Evolutionary conservation across 805 yeast genomes (phyloP), one percentile per base, ranked within the genome.

Genomic region (Kuraishia piskuri): DNA sequence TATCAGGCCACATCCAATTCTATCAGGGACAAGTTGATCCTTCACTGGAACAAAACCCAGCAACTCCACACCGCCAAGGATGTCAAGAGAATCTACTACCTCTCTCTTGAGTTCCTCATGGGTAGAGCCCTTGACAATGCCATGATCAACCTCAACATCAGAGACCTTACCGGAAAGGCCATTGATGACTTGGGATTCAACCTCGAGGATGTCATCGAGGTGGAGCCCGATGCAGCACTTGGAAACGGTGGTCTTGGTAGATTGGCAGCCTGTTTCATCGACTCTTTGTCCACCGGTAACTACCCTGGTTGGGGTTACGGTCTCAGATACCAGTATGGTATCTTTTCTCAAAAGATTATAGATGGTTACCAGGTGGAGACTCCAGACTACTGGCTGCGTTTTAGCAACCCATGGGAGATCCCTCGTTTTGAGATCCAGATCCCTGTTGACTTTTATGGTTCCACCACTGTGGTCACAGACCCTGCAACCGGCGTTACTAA

Each of bases 271-370:
- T 91, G 97, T 70, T 90, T 90, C 66, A 81, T 90, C 50, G 97
- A 91, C 71, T 89, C 96, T 1, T 73, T 90, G 66, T 82, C 94
- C 37, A 83, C 96, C 3, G 86, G 88, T 59, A 84, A 88, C 68
- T 88, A 88, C 68, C 90, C 95, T 19, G 96, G 96, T 51, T 90
- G 97, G 97, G 97, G 97, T 58, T 90, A 90, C 68, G 97, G 97
- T 56, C 74, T 90, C 60, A 85, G 96, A 66, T 90, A 90, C 72
- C 90, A 90, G 69, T 90, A 91, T 66, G 97, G 97, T 68, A 90
- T 90, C 61, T 90, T 90, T 71, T 81, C 90, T 59, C 97, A 90
- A 72, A 83, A 83, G 67, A 89, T 90, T 63, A 78, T 89, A 60
- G 88, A 91, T 64, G 97, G 97, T 10, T 88, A 88, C 71, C 97